phyloP scores from a whole-genome alignment of 352 stramenopile species.

The Globisporangium acanthophoron region DNA sequence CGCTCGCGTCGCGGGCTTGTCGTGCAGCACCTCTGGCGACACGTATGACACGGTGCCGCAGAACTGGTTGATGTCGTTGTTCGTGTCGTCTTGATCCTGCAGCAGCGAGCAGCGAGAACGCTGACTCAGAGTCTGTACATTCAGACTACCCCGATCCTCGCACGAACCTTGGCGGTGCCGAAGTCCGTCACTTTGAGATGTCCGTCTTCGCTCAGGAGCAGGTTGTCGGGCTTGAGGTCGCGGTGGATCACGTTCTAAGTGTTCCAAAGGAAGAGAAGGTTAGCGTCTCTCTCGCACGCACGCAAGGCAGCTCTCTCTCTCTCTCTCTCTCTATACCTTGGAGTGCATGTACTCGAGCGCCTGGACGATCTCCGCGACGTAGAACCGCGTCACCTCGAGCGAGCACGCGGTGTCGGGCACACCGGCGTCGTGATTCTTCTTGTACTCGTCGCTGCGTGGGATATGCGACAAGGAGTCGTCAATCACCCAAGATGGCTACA shows the following conservation, averaged over 20 bases:
- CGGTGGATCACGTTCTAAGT: conserved; percentile 95
- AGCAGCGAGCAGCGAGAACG: not conserved
- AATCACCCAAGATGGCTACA: conserved; percentile 1
- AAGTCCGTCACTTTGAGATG: conserved; percentile 91
- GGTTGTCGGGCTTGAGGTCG: conserved; percentile 94
- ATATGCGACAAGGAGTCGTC: conserved; percentile 8
- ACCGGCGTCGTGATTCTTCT: conserved; percentile 50
- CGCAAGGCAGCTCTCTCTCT: no score
- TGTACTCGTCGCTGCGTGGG: conserved; percentile 31
- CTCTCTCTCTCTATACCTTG: conserved; percentile 34
- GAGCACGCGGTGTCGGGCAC: conserved; percentile 60
- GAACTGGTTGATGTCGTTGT: conserved; percentile 60
- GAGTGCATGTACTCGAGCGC: conserved; percentile 95
- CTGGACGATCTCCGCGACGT: conserved; percentile 90
- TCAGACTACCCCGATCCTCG: no score
- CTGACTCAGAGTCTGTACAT: not conserved
- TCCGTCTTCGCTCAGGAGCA: conserved; percentile 73
- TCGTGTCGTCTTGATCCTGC: conserved; percentile 70
- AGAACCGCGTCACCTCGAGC: conserved; percentile 83
- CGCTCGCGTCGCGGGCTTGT: conserved; percentile 63
- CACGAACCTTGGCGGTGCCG: conserved; percentile 71
- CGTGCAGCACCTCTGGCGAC: conserved; percentile 88
- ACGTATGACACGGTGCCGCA: conserved; percentile 90
- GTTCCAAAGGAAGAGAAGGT: conserved; percentile 14
- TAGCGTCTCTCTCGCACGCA: no score